Conservation (phyloP, 31 red algal species). For the Asparagopsis taxiformis region DNA sequence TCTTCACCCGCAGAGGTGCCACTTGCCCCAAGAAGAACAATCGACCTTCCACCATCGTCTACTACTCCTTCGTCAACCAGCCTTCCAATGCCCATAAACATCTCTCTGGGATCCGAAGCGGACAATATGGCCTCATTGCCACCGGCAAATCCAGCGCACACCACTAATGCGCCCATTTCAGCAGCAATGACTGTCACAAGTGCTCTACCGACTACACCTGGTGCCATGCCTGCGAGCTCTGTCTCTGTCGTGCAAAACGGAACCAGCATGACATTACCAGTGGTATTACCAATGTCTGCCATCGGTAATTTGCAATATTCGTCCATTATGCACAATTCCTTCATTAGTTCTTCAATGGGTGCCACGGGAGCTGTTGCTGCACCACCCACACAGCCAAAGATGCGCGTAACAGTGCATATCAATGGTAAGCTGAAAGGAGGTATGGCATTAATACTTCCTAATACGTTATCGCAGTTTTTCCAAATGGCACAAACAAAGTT, state of each 20-base stretch:
- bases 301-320: slow-evolving; percentile 25
- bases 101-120: too few species aligned
- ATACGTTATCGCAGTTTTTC: slow-evolving; percentile 31
- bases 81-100: too few species aligned
- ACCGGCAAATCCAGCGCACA: too few species aligned
- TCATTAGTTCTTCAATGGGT: slow-evolving; percentile 3
- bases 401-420: slow-evolving; percentile 59
- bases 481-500: slow-evolving; percentile 18
- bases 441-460: slow-evolving; percentile 43
- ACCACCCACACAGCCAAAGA: slow-evolving; percentile 16
- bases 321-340: slow-evolving; percentile 12
- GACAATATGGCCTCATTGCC: too few species aligned
- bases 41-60: too few species aligned
- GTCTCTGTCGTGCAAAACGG: background rate
- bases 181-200: too few species aligned
- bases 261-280: background rate
- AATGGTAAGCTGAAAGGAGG: slow-evolving; percentile 40
- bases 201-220: background rate
- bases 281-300: slow-evolving; percentile 3
- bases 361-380: slow-evolving; percentile 12
- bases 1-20: too few species aligned
- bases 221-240: background rate
- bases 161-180: too few species aligned
- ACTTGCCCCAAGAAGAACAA: too few species aligned
- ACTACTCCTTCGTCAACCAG: too few species aligned